A percentile compares a stretch with the other conserved stretches of the same genome.
phyloP scores from a whole-genome alignment of 2,329 filamentous ascomycete species.

The Epicoccum nigrum region DNA sequence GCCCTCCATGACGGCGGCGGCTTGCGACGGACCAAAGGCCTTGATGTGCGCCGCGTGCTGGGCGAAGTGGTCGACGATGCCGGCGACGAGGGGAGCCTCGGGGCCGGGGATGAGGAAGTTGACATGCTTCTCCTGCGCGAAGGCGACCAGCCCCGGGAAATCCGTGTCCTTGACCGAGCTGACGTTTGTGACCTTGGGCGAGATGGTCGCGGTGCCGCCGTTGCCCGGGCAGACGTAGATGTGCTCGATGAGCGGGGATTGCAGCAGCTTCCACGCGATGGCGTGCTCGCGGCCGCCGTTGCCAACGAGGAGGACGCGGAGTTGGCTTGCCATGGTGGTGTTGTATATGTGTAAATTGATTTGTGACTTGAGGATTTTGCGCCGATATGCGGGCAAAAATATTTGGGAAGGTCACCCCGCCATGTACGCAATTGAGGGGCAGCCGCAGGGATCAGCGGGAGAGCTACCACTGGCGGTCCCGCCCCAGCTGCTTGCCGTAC shows the following conservation, averaged over 20 bases:
- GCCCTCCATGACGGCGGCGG: slow-evolving; percentile 88
- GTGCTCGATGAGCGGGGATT: slow-evolving; percentile 77
- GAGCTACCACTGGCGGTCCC: slow-evolving; percentile 6
- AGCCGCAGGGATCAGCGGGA: slow-evolving; percentile 8
- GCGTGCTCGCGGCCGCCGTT: slow-evolving; percentile 95
- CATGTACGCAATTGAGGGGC: background rate
- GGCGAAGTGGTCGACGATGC: slow-evolving; percentile 83
- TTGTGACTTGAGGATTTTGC: no score
- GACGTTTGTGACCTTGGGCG: slow-evolving; percentile 68
- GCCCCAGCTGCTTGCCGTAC: background rate
- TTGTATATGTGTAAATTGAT: background rate
- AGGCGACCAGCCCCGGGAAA: slow-evolving; percentile 75
- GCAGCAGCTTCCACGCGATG: slow-evolving; percentile 89
- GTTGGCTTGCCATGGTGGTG: slow-evolving; percentile 33
- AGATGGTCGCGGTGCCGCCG: slow-evolving; percentile 70
- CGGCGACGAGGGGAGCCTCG: slow-evolving; percentile 91
- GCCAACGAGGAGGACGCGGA: slow-evolving; percentile 77
- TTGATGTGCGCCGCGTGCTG: slow-evolving; percentile 63
- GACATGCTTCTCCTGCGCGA: slow-evolving; percentile 74
- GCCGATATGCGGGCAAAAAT: slow-evolving; percentile 16
- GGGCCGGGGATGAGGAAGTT: slow-evolving; percentile 90
- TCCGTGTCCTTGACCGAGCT: slow-evolving; percentile 72
- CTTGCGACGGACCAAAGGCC: slow-evolving; percentile 84
- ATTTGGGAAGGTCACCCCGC: slow-evolving; percentile 18
- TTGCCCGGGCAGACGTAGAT: slow-evolving; percentile 78